Conservation (phyloP, 305 asterid species). For the Nicotiana rustica region DNA sequence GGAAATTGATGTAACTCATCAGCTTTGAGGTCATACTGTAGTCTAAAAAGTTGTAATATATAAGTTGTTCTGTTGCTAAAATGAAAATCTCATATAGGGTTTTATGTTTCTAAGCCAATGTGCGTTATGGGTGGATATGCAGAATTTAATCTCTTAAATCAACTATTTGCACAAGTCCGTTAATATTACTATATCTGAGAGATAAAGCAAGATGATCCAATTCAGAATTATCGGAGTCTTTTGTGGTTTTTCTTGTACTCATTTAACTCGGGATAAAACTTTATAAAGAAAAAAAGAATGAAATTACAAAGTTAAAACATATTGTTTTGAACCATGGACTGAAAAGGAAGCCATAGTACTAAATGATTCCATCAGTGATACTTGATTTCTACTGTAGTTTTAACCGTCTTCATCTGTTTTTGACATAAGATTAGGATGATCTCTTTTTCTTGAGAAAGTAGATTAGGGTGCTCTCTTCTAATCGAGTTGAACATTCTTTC, state of each 20-base stretch:
- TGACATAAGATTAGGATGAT: too few species aligned
- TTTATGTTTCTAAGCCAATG: background rate
- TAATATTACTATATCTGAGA: constrained; percentile 10
- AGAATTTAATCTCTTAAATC: background rate
- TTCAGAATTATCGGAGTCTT: background rate
- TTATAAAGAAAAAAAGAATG: background rate
- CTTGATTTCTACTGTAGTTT: background rate
- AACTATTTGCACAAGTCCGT: background rate
- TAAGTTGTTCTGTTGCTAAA: background rate
- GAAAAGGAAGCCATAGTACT: background rate
- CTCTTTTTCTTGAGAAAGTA: background rate
- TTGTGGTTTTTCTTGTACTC: background rate
- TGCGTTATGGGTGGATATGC: background rate
- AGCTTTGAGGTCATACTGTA: background rate
- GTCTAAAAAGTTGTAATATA: background rate
- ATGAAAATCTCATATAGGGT: background rate
- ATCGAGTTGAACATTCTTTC: constrained; percentile 25
- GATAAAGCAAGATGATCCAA: background rate
- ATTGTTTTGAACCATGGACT: background rate
- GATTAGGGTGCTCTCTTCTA: constrained; percentile 1
- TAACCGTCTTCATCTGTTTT: background rate
- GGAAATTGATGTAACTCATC: background rate
- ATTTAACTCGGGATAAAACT: background rate
- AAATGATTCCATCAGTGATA: background rate
- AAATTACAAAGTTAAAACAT: background rate